Evolutionary conservation across 1,139 yeast genomes (phyloP), one percentile per base, ranked within the genome.

Genomic region (Spencermartinsiella ligniputridi): DNA sequence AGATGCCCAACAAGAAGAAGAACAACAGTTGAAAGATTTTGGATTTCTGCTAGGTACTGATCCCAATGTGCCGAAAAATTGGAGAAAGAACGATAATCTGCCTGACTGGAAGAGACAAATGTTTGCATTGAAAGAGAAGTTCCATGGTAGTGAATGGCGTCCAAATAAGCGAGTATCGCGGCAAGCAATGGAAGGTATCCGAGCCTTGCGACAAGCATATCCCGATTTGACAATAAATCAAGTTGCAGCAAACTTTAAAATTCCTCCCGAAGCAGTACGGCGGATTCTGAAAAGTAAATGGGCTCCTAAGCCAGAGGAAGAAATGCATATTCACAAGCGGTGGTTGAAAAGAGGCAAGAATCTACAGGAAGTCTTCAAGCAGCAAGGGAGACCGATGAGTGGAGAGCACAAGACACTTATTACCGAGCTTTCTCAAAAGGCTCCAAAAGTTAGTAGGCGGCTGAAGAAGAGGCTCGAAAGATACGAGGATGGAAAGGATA

Each of bases 221-320:
- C 96, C 96, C 0, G 72, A 76, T 22, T 54, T 86, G 46, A 75
- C 75, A 8, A 75, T 83, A 0, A 68, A 72, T 2, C 83, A 81
- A 40, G 64, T 90, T 15, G 83, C 92, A 0, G 69, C 73, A 30
- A 75, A 76, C 58, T 89, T 83, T 63, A 70, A 75, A 45, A 74
- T 88, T 2, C 83, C 95, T 1, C 94, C 95, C 0, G 95, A 89
- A 54, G 87, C 94, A 0, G 76, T 89, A 1, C 68, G 96, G 47
- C 73, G 96, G 50, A 87, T 90, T 9, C 62, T 90, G 50, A 81
- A 77, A 58, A 81, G 95, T 4, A 77, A 74, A 32, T 90, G 96
- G 95, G 66, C 65, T 17, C 96, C 96, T 1, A 74, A 69, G 1
- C 71, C 69, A 3, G 83, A 79, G 39, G 79, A 75, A 44, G 46